Base-by-base conservation (phyloP, 75 land plant genomes). In the Azolla pinnata region DNA sequence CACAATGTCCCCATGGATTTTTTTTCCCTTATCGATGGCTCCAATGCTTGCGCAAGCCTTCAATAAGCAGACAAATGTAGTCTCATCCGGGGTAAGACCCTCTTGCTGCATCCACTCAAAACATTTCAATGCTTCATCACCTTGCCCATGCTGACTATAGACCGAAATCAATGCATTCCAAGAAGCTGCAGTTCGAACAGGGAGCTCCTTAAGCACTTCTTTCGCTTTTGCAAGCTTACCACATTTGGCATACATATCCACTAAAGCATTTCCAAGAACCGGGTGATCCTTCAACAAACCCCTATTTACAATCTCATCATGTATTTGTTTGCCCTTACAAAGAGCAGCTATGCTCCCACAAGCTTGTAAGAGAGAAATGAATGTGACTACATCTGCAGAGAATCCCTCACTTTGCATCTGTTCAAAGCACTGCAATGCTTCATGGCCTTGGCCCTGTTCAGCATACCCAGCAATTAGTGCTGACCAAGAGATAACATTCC, bases 391-490 rank as follows among this genome's bases (percentile, higher is more conserved):
- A 27, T 87, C 79, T 0, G 91, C 84, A 29, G 24, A 29, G 23
- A 77, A 44, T 19, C 67, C 67, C 19, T 44, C 63, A 10, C 14
- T 29, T 40, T 59, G 54, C 91, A 87, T 83, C 18, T 17, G 40
- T 17, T 60, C 0, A 50, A 83, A 87, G 17, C 71, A 74, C 33
- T 67, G 56, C 25, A 87, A 61, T 5, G 91, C 81, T 59, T 83
- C 70, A 7, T 57, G 20, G 0, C 75, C 61, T 9, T 50, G 2
- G 24, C 87, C 87, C 64, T 79, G 71, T 46, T 76, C 75, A 29
- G 84, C 83, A 73, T 79, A 83, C 4, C 87, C 87, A 56, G 75
- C 91, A 35, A 87, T 81, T 79, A 87, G 74, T 14, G 76, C 71
- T 8, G 74, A 83, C 91, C 91, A 87, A 17, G 87, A 40, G 34